Conservation (phyloP, 1,139 yeast species). For the Blastobotrys persicus region DNA sequence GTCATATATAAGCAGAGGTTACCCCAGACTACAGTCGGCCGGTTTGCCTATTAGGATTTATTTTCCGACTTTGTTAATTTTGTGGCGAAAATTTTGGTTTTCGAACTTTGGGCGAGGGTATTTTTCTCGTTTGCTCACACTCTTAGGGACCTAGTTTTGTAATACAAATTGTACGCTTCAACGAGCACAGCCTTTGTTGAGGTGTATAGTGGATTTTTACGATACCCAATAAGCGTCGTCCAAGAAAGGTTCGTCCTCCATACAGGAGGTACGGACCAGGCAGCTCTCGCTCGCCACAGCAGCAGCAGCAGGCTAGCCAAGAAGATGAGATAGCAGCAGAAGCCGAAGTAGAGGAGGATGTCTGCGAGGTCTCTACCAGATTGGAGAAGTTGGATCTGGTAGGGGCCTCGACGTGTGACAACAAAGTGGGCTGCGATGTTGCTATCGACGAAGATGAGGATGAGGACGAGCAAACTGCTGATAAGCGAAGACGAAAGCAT, state of each 20-base stretch:
- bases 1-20: not conserved
- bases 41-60: not conserved
- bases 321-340: slow-evolving; percentile 3
- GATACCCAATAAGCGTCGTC: slow-evolving; percentile 85
- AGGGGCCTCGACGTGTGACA: not conserved
- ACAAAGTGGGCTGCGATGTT: not conserved
- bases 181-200: not conserved
- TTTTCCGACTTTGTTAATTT: too few relatives aligned
- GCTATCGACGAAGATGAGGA: slow-evolving; percentile 9
- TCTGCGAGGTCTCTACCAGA: not conserved
- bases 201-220: slow-evolving; percentile 25
- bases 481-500: slow-evolving; percentile 9
- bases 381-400: not conserved
- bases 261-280: slow-evolving; percentile 52
- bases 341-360: slow-evolving; percentile 8
- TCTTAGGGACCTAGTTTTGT: not conserved
- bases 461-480: slow-evolving; percentile 5
- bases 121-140: not conserved
- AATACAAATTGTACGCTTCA: not conserved
- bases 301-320: slow-evolving; percentile 4
- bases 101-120: not conserved
- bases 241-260: slow-evolving; percentile 74
- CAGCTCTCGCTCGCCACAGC: slow-evolving; percentile 3
- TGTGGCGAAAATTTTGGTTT: too few relatives aligned
- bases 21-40: not conserved